Evolutionary conservation across 2,329 filamentous ascomycete genomes (phyloP).

Genomic region (Botrytis aclada): DNA sequence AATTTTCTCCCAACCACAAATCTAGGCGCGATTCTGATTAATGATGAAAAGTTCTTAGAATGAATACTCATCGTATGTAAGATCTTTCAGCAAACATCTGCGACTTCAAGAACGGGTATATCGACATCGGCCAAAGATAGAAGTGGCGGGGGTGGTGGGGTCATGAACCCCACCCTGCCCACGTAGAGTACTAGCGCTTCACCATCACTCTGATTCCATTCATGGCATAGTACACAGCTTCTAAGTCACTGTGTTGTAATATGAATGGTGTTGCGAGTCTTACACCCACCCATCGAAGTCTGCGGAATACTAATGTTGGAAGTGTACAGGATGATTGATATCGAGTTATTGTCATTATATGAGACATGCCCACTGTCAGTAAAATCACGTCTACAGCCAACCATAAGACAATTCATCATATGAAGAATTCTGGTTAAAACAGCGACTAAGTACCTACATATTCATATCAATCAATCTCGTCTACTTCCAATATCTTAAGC

Average conservation of each 20-base stretch:
- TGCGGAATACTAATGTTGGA: not conserved
- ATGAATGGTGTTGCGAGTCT: not conserved
- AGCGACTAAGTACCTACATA: not conserved
- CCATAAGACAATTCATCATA: not conserved
- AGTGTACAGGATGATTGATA: not conserved
- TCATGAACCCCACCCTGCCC: not conserved
- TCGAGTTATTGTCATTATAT: not conserved
- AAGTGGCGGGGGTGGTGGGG: slow-evolving; percentile 1
- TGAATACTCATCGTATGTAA: not conserved
- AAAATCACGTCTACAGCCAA: not conserved
- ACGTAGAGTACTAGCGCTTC: not conserved
- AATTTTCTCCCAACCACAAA: not conserved
- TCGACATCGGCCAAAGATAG: not conserved
- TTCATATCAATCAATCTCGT: not conserved
- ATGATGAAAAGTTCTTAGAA: not conserved
- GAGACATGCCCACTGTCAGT: not conserved
- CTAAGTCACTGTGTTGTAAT: not conserved
- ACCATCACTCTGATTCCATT: not conserved
- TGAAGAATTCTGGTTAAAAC: not conserved
- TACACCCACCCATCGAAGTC: not conserved
- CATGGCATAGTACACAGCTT: not conserved
- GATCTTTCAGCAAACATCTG: not conserved
- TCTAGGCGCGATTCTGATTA: not conserved
- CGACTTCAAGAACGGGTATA: not conserved
- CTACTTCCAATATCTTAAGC: not conserved